Evolutionary conservation across 1,284 basidiomycete species (phyloP), one percentile per base, ranked within the genome.

Genomic region (Mixia osmundae): DNA sequence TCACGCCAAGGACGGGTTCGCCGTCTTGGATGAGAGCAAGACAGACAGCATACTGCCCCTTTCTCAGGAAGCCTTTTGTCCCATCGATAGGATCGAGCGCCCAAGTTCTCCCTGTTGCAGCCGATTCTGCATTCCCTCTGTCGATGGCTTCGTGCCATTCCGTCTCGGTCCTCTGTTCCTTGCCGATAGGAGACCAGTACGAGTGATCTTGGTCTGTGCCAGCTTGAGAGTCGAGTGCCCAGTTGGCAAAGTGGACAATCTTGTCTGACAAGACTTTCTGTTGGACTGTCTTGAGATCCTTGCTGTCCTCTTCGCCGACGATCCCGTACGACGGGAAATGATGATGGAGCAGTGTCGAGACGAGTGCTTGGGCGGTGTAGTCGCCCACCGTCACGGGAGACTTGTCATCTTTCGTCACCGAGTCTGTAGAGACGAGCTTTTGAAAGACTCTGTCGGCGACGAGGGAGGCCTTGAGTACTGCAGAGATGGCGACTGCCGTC

Each of bases 1-100:
- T 82, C 15, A 91, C 73, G 15, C 85, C 87, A 10, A 94, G 64
- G 50, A 80, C 65, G 27, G 89, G 80, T 40, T 72, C 55, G 0
- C 78, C 69, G 48, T 95, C 72, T 38, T 83, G 67, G 49, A 97
- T 70, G 41, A 97, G 66, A 0, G 83, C 78, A 21, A 99, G 64
- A 57, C 89, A 97, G 20, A 97, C 82, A 4, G 89, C 89, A 52
- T 89, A 99, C 57, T 99, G 91, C 38, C 80, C 87, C 9, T 85
- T 83, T 16, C 89, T 72, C 29, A 97, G 66, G 64, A 97, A 99
- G 3, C 89, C 83, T 54, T 87, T 87, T 15, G 79, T 85, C 7
- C 82, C 80, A 51, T 87, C 80, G 47, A 87, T 83, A 19, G 80
- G 80, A 55, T 89, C 82, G 31, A 87, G 69, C 0, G 78, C 77